phyloP scores from a whole-genome alignment of 1,284 basidiomycete species.

The Porodaedalea pini region DNA sequence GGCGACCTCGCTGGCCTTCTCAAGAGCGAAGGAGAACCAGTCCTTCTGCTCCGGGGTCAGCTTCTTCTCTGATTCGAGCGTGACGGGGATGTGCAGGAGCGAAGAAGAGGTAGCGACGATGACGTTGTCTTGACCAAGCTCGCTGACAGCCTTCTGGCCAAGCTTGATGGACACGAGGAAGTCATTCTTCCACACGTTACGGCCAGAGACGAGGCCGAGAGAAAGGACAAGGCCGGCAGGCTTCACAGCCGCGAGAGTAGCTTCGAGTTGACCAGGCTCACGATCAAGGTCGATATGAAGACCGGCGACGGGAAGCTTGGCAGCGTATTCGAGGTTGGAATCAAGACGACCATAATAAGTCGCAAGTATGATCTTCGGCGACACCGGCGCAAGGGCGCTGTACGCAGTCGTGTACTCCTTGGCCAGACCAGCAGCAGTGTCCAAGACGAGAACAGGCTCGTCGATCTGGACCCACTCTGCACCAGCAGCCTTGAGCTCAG shows the following conservation, averaged over 20 bases:
- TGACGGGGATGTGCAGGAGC: constrained; percentile 97
- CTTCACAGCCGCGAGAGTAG: constrained; percentile 83
- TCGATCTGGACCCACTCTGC: constrained; percentile 96
- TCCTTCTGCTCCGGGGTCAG: constrained; percentile 89
- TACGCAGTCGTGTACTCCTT: constrained; percentile 84
- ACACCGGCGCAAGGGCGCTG: constrained; percentile 75
- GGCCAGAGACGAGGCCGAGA: constrained; percentile 95
- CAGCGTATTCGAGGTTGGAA: constrained; percentile 84
- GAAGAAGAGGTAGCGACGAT: constrained; percentile 96
- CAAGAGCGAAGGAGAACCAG: constrained; percentile 98
- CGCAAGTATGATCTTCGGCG: constrained; percentile 90
- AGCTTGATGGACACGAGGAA: constrained; percentile 80
- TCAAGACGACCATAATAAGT: constrained; percentile 98
- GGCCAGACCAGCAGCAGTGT: constrained; percentile 77
- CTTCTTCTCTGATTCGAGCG: constrained; percentile 90
- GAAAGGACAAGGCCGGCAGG: constrained; percentile 80
- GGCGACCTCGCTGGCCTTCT: constrained; percentile 94
- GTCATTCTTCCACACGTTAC: constrained; percentile 99
- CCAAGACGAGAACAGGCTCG: constrained; percentile 95
- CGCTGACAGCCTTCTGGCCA: constrained; percentile 82
- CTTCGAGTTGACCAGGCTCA: constrained; percentile 86
- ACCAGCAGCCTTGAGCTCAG: constrained; percentile 90
- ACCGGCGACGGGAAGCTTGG: constrained; percentile 91
- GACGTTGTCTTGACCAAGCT: constrained; percentile 84
- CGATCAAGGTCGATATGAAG: constrained; percentile 98